These are phyloP conservation scores for Citrus glauca DNA, from an alignment of 345 rosid species.

Conservation along the genomic window DNA sequence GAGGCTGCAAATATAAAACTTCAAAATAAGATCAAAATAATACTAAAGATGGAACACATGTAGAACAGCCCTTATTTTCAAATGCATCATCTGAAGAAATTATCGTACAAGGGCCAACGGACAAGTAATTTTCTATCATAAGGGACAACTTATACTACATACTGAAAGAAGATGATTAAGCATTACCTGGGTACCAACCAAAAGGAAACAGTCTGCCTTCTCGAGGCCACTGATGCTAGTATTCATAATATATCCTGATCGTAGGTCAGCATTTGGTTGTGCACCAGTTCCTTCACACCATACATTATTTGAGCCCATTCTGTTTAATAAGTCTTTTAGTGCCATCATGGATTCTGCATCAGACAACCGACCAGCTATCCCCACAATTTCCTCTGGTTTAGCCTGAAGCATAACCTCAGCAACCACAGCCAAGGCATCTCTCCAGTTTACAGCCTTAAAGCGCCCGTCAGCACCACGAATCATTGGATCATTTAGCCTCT, in stretches of 20 bases:
- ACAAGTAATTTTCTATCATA: neutral
- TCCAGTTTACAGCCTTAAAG: conserved; percentile 89
- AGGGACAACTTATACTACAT: neutral
- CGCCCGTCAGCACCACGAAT: conserved; percentile 90
- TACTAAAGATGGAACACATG: neutral
- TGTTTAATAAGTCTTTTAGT: conserved; percentile 85
- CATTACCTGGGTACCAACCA: conserved; percentile 91
- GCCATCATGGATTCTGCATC: conserved; percentile 99
- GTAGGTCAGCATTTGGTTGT: conserved; percentile 79
- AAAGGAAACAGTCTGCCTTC: conserved; percentile 88
- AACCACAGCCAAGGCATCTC: conserved; percentile 88
- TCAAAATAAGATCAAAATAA: conserved; percentile 10
- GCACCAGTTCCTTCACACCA: conserved; percentile 90
- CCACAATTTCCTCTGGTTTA: conserved; percentile 83
- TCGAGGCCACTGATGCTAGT: conserved; percentile 85
- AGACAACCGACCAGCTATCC: conserved; percentile 84
- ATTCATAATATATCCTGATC: conserved; percentile 92
- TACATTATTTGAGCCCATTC: conserved; percentile 91
- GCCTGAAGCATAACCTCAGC: conserved; percentile 77
- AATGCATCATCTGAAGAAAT: neutral
- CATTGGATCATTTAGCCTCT: conserved; percentile 98
- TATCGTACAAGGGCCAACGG: neutral
- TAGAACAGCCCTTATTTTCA: neutral
- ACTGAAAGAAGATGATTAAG: neutral
- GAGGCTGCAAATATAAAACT: conserved; percentile 58